A percentile compares a stretch with the other conserved stretches of the same genome.
phyloP scores from a whole-genome alignment of 495 filamentous ascomycete genomes.

The Glutinoglossum americanum region DNA sequence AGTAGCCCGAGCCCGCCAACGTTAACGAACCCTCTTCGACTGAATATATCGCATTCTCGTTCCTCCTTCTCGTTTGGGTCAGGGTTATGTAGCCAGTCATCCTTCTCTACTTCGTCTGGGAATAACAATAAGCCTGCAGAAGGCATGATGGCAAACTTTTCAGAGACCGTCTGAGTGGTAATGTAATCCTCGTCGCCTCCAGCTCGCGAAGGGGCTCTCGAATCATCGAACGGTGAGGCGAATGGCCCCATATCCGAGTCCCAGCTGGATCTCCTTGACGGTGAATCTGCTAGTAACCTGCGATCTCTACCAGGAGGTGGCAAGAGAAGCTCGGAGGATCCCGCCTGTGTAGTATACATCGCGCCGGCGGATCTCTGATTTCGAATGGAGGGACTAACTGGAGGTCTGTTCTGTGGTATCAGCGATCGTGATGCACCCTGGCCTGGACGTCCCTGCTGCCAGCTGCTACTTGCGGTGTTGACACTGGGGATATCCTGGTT shows the following conservation, averaged over 20 bases:
- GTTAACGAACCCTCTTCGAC: conserved; percentile 42
- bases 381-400: neutral
- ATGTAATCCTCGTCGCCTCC: conserved; percentile 43
- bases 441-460: neutral
- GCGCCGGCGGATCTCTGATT: neutral
- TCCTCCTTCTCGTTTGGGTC: conserved; percentile 41
- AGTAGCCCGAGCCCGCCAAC: conserved; percentile 41
- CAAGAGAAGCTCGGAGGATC: conserved; percentile 38
- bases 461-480: conserved; percentile 11
- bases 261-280: conserved; percentile 38
- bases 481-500: conserved; percentile 28
- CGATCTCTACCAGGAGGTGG: conserved; percentile 25
- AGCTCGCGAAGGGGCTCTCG: conserved; percentile 35
- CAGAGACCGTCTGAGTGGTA: conserved; percentile 57
- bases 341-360: conserved; percentile 19
- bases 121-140: conserved; percentile 48
- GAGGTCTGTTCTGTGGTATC: neutral
- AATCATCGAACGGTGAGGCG: conserved; percentile 33
- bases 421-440: neutral
- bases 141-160: conserved; percentile 60
- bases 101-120: conserved; percentile 58
- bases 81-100: conserved; percentile 58
- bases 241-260: conserved; percentile 34
- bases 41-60: conserved; percentile 44
- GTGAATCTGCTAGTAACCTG: conserved; percentile 25